These are phyloP conservation scores for Lotus japonicus DNA, from an alignment of 306 rosid genomes.

Conservation along the genomic window DNA sequence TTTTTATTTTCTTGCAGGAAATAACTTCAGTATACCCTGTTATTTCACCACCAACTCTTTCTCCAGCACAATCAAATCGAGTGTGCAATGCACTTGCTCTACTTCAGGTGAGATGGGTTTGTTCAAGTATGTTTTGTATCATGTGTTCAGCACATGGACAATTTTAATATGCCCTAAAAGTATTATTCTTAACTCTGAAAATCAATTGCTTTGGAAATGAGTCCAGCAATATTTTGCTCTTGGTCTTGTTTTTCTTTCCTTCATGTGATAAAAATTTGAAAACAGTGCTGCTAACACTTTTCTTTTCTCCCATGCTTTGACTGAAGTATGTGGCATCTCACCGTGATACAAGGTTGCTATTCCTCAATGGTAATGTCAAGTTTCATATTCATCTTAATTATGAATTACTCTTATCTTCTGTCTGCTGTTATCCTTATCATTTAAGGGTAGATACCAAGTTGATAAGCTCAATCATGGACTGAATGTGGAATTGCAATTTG, in stretches of 20 bases:
- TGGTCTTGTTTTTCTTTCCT: background rate
- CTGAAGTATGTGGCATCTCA: constrained; percentile 86
- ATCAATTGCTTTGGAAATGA: background rate
- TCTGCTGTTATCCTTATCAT: background rate
- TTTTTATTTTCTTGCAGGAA: constrained; percentile 43
- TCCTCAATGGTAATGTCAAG: constrained; percentile 64
- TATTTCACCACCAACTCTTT: constrained; percentile 66
- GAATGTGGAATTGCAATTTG: background rate
- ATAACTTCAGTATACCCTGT: constrained; percentile 69
- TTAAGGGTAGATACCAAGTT: background rate
- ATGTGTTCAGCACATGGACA: too few relatives aligned
- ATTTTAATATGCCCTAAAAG: too few relatives aligned
- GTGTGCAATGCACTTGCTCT: constrained; percentile 90
- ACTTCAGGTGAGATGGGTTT: constrained; percentile 87
- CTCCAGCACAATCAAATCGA: constrained; percentile 71
- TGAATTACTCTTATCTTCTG: background rate
- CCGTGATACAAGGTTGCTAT: constrained; percentile 68
- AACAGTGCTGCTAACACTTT: constrained; percentile 1
- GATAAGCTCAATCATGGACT: background rate
- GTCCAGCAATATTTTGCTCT: background rate
- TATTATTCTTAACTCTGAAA: background rate
- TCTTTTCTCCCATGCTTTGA: background rate
- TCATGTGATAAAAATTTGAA: background rate
- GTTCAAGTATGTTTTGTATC: too few relatives aligned
- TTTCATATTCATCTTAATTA: constrained; percentile 18